Conservation (phyloP, 257 asterid species). For the Cordia subcordata region DNA sequence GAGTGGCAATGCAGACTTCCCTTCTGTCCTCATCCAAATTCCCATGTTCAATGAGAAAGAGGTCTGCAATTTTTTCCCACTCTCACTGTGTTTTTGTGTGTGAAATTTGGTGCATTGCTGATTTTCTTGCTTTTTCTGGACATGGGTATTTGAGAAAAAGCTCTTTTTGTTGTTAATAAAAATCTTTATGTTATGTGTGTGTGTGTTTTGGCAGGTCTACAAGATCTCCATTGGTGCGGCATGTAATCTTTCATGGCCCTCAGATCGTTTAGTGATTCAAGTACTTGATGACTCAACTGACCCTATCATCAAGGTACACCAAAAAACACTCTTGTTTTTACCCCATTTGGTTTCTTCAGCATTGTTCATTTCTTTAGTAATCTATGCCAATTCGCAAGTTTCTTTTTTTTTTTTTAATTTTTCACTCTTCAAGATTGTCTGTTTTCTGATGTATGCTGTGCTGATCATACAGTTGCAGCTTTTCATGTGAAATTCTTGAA, state of each 20-base stretch:
- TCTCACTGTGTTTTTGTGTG: not conserved
- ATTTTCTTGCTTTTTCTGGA: too few species aligned
- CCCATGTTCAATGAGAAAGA: constrained; percentile 91
- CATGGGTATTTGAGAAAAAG: too few species aligned
- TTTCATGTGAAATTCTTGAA: too few species aligned
- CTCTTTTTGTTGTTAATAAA: too few species aligned
- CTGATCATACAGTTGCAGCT: too few species aligned
- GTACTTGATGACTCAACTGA: constrained; percentile 92
- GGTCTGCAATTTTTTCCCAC: constrained; percentile 26
- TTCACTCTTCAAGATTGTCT: too few species aligned
- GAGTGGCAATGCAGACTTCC: constrained; percentile 47
- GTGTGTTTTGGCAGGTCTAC: constrained; percentile 47
- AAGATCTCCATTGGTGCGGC: constrained; percentile 98
- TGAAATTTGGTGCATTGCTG: too few species aligned
- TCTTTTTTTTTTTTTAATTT: too few species aligned
- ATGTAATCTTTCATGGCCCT: constrained; percentile 91
- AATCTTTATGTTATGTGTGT: too few species aligned
- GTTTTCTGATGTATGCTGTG: too few species aligned
- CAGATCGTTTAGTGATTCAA: constrained; percentile 87
- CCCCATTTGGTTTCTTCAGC: not conserved
- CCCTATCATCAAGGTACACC: constrained; percentile 52
- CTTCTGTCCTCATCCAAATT: constrained; percentile 82
- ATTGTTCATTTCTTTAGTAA: not conserved
- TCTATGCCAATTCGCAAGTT: too few species aligned
- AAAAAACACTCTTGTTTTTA: too few species aligned